Evolutionary conservation across 2,329 filamentous ascomycete species (phyloP).

Genomic region (Cryphonectria japonica): DNA sequence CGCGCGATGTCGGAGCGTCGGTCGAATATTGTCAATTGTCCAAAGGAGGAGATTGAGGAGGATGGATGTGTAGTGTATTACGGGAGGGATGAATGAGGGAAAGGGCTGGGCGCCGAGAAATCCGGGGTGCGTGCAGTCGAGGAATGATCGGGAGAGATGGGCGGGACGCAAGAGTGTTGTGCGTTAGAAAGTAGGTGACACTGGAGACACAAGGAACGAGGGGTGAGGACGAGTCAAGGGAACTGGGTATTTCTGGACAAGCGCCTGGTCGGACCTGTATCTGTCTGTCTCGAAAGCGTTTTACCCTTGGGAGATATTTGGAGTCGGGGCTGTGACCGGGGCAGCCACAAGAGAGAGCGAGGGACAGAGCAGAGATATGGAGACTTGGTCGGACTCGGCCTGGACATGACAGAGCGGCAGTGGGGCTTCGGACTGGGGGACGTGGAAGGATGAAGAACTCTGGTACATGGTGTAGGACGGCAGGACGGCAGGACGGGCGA

Average conservation of each 20-base stretch:
- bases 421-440: background rate
- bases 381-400: background rate
- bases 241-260: slow-evolving; percentile 20
- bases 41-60: slow-evolving; percentile 14
- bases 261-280: slow-evolving; percentile 18
- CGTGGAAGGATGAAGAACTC: background rate
- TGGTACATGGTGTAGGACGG: background rate
- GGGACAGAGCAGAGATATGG: slow-evolving; percentile 6
- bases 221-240: slow-evolving; percentile 21
- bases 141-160: slow-evolving; percentile 17
- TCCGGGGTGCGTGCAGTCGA: slow-evolving; percentile 35
- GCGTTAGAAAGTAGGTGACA: background rate
- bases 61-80: slow-evolving; percentile 24
- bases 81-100: slow-evolving; percentile 34
- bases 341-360: background rate
- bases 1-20: slow-evolving; percentile 1
- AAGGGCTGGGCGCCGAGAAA: slow-evolving; percentile 47
- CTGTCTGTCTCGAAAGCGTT: slow-evolving; percentile 37
- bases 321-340: slow-evolving; percentile 13
- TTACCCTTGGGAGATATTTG: slow-evolving; percentile 33
- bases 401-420: slow-evolving; percentile 5
- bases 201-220: background rate
- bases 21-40: background rate
- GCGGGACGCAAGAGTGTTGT: background rate
- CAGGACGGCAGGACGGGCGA: background rate